Percentiles rank a stretch among this genome's conserved stretches.
Evolutionary conservation across 1,139 yeast species (phyloP).

Genomic region (Pneumocystis murina): DNA sequence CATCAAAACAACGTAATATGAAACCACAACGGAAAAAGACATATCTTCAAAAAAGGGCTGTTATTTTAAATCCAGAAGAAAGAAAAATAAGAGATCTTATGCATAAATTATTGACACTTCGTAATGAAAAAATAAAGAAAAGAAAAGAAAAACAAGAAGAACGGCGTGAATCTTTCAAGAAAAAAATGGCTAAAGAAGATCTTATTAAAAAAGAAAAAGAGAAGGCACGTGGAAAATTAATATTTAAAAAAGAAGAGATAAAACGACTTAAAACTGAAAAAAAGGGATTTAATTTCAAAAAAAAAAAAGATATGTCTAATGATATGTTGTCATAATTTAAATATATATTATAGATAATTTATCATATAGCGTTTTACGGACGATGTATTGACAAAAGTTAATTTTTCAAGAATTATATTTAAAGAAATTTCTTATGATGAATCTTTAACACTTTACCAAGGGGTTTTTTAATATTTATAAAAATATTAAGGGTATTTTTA

Average conservation of each 20-base stretch:
- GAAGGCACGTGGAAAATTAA: slow-evolving; percentile 74
- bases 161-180: slow-evolving; percentile 58
- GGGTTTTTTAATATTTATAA: too few relatives aligned
- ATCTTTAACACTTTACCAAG: too few relatives aligned
- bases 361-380: background rate
- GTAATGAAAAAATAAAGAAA: slow-evolving; percentile 75
- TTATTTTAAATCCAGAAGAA: slow-evolving; percentile 55
- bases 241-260: slow-evolving; percentile 56
- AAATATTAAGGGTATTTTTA: too few relatives aligned
- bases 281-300: background rate
- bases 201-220: slow-evolving; percentile 61
- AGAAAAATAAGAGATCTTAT: slow-evolving; percentile 82
- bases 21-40: slow-evolving; percentile 75
- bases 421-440: too few relatives aligned
- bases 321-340: background rate
- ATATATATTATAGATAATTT: background rate
- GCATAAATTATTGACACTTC: slow-evolving; percentile 71
- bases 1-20: slow-evolving; percentile 70
- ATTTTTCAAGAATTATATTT: too few relatives aligned
- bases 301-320: background rate
- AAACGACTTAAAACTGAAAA: slow-evolving; percentile 33
- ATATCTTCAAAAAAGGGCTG: slow-evolving; percentile 84
- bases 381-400: too few relatives aligned
- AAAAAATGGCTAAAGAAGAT: slow-evolving; percentile 59
- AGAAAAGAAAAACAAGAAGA: slow-evolving; percentile 59